Base-by-base conservation (phyloP, 441 rosid genomes). In the Biscutella laevigata region DNA sequence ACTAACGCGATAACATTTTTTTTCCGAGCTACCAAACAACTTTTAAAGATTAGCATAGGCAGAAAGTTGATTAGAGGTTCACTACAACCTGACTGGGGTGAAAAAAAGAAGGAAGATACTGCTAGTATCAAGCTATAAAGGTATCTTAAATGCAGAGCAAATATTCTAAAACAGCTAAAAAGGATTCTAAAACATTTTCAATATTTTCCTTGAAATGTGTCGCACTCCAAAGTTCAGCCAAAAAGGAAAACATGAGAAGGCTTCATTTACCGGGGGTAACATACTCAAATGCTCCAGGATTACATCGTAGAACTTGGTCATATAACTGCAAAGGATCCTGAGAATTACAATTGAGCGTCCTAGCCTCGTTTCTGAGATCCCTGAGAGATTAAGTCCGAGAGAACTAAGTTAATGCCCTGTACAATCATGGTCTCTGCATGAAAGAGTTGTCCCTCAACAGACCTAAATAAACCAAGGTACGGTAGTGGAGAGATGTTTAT, bases 251-350 rank as follows among this genome's bases (percentile, higher is more conserved):
- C 69, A 61, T 7, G 44, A 66, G 66, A 66, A 67, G 74, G 57
- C 57, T 71, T 78, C 65, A 67, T 75, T 84, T 83, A 86, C 95
- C 94, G 67, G 81, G 78, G 65, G 73, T 67, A 44, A 72, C 83
- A 81, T 74, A 81, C 83, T 92, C 95, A 65, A 88, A 86, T 66
- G 97, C 99, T 57, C 78, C 75, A 10, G 84, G 86, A 70, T 77
- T 66, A 57, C 50, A 78, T 49, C 37, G 85, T 39, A 86, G 77
- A 81, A 92, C 83, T 65, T 77, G 86, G 52, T 70, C 74, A 68
- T 75, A 66, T 67, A 88, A 84, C 45, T 71, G 77, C 66, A 66
- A 71, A 13, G 81, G 79, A 73, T 81, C 83, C 68, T 60, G 61
- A 56, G 57, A 47, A 50, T 50, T 74, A 65, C 29, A 16, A 5